Percentiles rank a stretch among this genome's conserved stretches.
Evolutionary conservation across 2,329 filamentous ascomycete species (phyloP).

Genomic region (Sporothrix brasiliensis): DNA sequence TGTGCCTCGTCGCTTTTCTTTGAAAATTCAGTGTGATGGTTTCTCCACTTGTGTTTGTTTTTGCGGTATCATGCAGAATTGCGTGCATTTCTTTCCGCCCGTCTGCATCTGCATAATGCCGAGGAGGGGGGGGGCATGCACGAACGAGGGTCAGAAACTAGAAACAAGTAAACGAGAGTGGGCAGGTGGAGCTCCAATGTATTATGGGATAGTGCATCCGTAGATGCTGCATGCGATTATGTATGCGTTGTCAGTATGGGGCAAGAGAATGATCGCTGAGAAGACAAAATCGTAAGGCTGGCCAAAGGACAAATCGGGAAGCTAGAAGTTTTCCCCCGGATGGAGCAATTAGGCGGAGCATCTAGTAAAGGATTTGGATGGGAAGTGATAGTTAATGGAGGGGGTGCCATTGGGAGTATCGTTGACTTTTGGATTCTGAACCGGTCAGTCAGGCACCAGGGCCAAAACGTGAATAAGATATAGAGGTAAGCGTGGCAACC

Average conservation of each 20-base stretch:
- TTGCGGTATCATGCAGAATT: constrained; percentile 19
- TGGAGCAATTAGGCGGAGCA: not conserved
- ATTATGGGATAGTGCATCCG: too few relatives aligned
- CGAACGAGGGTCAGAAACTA: not conserved
- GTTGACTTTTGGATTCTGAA: not conserved
- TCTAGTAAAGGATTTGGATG: not conserved
- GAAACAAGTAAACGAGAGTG: not conserved
- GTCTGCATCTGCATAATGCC: not conserved
- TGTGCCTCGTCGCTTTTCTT: not conserved
- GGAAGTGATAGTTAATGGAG: not conserved
- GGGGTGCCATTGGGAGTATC: not conserved
- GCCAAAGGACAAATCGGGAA: not conserved
- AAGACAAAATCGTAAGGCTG: not conserved
- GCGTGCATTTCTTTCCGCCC: constrained; percentile 7
- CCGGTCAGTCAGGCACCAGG: constrained; percentile 9
- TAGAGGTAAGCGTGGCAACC: constrained; percentile 4
- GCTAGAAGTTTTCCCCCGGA: not conserved
- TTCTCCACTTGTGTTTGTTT: not conserved
- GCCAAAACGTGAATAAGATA: not conserved
- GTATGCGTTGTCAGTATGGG: constrained; percentile 21
- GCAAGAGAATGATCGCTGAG: not conserved
- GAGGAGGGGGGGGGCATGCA: not conserved
- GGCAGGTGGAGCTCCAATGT: not conserved
- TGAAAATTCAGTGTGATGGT: too few relatives aligned
- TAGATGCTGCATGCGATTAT: not conserved